Conservation (phyloP, 2,329 filamentous ascomycete genomes). For the Colletotrichum echinochloae region DNA sequence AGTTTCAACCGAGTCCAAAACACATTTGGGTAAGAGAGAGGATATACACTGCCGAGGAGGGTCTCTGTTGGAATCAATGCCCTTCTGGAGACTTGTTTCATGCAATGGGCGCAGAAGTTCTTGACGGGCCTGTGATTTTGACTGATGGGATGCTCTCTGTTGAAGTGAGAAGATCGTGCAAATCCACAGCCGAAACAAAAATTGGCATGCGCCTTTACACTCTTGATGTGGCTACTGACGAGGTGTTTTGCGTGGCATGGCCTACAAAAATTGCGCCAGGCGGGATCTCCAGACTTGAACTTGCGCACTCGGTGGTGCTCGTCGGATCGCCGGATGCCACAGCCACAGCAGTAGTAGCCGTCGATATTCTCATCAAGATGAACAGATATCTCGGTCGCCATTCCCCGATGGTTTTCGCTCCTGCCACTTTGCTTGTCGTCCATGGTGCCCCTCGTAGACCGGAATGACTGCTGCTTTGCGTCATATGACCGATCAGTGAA, state of each 20-base stretch:
- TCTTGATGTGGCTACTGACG: constrained; percentile 6
- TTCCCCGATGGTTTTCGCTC: constrained; percentile 9
- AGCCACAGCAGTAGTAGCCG: constrained; percentile 41
- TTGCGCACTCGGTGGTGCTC: constrained; percentile 35
- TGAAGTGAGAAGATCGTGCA: constrained; percentile 51
- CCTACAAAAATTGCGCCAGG: constrained; percentile 40
- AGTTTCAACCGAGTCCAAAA: background rate
- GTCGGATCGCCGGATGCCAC: constrained; percentile 39
- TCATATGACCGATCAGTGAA: background rate
- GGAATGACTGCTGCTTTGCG: background rate
- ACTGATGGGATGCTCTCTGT: constrained; percentile 49
- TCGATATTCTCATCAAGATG: constrained; percentile 35
- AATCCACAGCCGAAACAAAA: constrained; percentile 53
- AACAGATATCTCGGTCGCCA: constrained; percentile 30
- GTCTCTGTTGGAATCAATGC: constrained; percentile 27
- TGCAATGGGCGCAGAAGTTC: constrained; percentile 53
- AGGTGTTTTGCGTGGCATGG: constrained; percentile 35
- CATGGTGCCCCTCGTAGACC: background rate
- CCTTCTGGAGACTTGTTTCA: constrained; percentile 40
- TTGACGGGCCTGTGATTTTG: constrained; percentile 43
- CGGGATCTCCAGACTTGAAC: constrained; percentile 22
- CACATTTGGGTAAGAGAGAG: background rate
- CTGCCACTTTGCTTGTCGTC: background rate
- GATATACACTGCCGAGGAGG: constrained; percentile 23
- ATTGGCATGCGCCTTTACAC: constrained; percentile 23